A percentile compares a stretch with the other conserved stretches of the same genome.
These are phyloP conservation scores for Vararia minispora DNA, from an alignment of 768 basidiomycete species.

Conservation along the genomic window DNA sequence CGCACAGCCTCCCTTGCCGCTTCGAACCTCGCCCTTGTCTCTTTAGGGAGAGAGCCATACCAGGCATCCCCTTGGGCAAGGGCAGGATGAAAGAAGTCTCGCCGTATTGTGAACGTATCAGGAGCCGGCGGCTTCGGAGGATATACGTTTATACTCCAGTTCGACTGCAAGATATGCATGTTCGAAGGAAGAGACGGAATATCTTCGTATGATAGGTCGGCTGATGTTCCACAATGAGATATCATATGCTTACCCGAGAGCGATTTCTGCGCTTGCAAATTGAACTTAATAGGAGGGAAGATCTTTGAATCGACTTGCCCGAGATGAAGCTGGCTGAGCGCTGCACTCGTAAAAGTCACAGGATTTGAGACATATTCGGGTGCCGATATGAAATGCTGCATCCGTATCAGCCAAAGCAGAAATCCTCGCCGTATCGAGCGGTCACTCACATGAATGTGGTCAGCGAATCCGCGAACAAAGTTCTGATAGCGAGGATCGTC, in stretches of 20 bases:
- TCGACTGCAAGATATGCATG: conserved; percentile 6
- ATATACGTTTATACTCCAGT: conserved; percentile 9
- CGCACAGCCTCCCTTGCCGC: conserved; percentile 25
- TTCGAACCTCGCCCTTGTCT: conserved; percentile 28
- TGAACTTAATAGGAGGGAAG: conserved; percentile 59
- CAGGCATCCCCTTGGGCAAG: neutral
- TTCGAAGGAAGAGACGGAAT: conserved; percentile 12
- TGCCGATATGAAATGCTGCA: conserved; percentile 69
- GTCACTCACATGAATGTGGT: conserved; percentile 45
- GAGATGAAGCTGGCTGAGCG: conserved; percentile 61
- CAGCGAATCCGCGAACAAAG: conserved; percentile 63
- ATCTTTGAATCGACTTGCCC: conserved; percentile 59
- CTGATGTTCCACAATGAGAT: neutral
- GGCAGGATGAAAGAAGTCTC: conserved; percentile 12
- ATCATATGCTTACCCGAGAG: conserved; percentile 24
- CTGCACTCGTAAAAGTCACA: conserved; percentile 64
- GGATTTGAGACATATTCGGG: conserved; percentile 48
- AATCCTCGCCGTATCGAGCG: too few relatives aligned
- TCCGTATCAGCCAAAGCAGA: conserved; percentile 2
- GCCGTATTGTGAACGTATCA: conserved; percentile 19
- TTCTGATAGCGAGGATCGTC: conserved; percentile 55
- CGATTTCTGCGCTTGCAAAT: conserved; percentile 27
- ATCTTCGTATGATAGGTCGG: conserved; percentile 1
- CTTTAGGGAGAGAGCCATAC: conserved; percentile 17
- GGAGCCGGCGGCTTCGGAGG: conserved; percentile 21